Conservation (phyloP, 2,329 filamentous ascomycete species). For the Hymenoscyphus scutula region DNA sequence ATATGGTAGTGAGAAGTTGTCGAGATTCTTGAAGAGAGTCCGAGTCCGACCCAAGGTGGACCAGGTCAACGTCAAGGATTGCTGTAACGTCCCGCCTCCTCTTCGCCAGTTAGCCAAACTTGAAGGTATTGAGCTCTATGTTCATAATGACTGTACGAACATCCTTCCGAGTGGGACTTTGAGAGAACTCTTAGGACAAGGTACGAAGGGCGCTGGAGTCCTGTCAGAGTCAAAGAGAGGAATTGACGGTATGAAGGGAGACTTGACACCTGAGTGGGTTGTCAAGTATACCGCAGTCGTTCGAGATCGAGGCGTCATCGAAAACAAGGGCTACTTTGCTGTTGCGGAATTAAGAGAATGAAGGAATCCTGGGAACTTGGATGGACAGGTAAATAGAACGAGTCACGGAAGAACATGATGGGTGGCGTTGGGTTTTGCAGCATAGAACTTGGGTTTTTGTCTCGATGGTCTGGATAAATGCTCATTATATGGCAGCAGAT, state of each 20-base stretch:
- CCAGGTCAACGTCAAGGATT: constrained; percentile 95
- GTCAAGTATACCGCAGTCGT: constrained; percentile 97
- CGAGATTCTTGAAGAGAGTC: constrained; percentile 71
- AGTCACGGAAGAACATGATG: constrained; percentile 5
- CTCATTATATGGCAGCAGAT: not conserved
- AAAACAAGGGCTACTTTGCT: constrained; percentile 98
- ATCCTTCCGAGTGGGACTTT: constrained; percentile 84
- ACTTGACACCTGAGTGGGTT: constrained; percentile 89
- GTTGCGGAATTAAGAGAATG: constrained; percentile 65
- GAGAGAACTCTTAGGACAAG: constrained; percentile 75
- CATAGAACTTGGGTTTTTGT: constrained; percentile 5
- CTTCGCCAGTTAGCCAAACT: constrained; percentile 81
- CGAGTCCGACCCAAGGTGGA: constrained; percentile 76
- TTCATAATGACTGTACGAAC: constrained; percentile 91
- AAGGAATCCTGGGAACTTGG: constrained; percentile 8
- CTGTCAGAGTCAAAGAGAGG: constrained; percentile 52
- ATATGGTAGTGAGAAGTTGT: constrained; percentile 81
- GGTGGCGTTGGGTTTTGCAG: not conserved
- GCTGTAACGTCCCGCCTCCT: constrained; percentile 90
- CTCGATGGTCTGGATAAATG: not conserved
- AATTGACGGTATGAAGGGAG: constrained; percentile 63
- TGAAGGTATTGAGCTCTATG: constrained; percentile 80
- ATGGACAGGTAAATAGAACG: constrained; percentile 1
- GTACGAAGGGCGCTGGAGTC: constrained; percentile 70
- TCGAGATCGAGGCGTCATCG: constrained; percentile 88